Percentiles rank a stretch among this genome's conserved stretches.
These are phyloP conservation scores for Lactifluus pinguis DNA, from an alignment of 768 basidiomycete species.

Conservation along the genomic window DNA sequence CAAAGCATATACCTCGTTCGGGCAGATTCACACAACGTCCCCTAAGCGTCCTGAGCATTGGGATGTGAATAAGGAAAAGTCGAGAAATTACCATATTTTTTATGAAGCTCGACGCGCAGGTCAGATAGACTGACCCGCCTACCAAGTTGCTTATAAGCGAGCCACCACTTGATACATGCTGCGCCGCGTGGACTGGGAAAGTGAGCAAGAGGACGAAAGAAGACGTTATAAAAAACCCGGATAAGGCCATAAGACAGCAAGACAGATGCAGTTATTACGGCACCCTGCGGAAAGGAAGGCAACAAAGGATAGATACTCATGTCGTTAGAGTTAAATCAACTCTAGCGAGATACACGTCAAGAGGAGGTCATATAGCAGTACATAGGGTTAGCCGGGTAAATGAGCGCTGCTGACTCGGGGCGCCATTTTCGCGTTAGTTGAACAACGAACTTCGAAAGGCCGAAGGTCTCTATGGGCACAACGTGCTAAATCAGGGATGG, in stretches of 20 bases:
- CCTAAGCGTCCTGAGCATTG: not conserved
- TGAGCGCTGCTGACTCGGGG: no score
- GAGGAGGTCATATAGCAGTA: not conserved
- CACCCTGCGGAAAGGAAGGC: not conserved
- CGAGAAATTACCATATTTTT: slow-evolving; percentile 3
- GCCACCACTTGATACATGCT: slow-evolving; percentile 11
- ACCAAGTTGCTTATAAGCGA: slow-evolving; percentile 9
- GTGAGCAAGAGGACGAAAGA: slow-evolving; percentile 10
- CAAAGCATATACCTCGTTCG: slow-evolving; percentile 2
- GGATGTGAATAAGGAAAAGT: not conserved
- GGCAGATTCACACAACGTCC: slow-evolving; percentile 9
- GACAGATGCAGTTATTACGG: not conserved
- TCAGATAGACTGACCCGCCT: slow-evolving; percentile 3
- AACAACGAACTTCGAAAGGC: no score
- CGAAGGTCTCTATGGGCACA: no score
- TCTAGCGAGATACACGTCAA: no score
- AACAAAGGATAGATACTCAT: not conserved
- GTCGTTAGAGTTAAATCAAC: not conserved
- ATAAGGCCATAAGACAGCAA: not conserved
- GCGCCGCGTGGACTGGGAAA: slow-evolving; percentile 14
- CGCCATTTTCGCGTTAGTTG: no score
- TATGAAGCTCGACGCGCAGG: slow-evolving; percentile 5
- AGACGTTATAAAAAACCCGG: not conserved
- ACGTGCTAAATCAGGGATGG: no score
- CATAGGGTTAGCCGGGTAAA: no score